Evolutionary conservation across 768 basidiomycete species (phyloP), one percentile per base, ranked within the genome.

Genomic region (Trametes sanguinea): DNA sequence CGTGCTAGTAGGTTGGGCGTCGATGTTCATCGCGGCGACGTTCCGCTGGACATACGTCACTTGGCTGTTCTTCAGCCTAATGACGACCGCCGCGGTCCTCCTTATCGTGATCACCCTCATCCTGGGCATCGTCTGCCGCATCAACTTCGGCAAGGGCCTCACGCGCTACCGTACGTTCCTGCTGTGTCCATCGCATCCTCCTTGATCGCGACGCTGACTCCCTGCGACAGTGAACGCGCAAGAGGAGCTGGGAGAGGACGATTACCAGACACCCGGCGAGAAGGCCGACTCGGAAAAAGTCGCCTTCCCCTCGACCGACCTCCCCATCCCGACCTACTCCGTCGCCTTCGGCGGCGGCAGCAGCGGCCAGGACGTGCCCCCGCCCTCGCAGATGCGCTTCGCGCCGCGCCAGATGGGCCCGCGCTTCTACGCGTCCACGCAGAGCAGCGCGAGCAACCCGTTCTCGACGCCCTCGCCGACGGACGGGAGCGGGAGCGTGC

Each of bases 91-190:
- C 2, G 88, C 90, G 0, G 84, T 86, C 11, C 67, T 81, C 54
- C 77, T 93, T 48, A 82, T 84, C 1, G 60, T 86, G 14, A 51
- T 78, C 29, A 79, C 85, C 0, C 78, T 90, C 66, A 65, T 86
- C 57, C 70, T 92, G 50, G 91, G 88, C 2, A 67, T 90, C 39
- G 65, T 86, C 63, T 92, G 90, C 71, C 81, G 85, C 39, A 71
- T 83, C 68, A 92, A 92, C 76, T 92, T 92, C 67, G 88, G 87
- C 60, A 90, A 88, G 72, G 90, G 90, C 27, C 76, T 93, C 60
- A 74, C 80, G 59, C 81, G 80, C 22, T 86, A 87, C 72, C 75
- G 90, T 92, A 64, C 76, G 89, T 75, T 33, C 29, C 62, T 22
- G 22, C 22, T 22, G 22, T 22, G 22, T 22, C 22, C 22, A 22